Base-by-base conservation (phyloP, 768 basidiomycete species). In the Boletus tylopilopsis region DNA sequence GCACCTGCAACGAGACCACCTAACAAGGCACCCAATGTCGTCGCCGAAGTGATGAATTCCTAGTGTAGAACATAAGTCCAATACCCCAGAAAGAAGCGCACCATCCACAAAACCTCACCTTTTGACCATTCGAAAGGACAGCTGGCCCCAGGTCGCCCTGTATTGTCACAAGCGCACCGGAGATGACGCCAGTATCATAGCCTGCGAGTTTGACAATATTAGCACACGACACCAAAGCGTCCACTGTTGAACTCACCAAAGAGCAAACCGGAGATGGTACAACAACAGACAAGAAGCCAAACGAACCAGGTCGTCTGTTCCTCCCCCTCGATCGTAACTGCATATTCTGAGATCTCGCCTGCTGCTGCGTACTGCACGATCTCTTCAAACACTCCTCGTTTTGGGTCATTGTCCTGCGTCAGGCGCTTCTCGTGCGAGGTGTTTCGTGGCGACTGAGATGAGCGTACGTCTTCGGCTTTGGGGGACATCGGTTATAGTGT, bases 1-100 rank as follows among this genome's bases (percentile, higher is more conserved):
- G 82, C 70, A 11, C 88, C 88, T 4, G 84, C 85, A 7, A 70
- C 71, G 5, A 91, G 73, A 42, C 85, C 84, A n/a, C 88, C 89
- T 2, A 90, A 50, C 5, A 91, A 73, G 0, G 89, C 89, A 11
- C 86, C 87, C 23, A 90, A 73, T 0, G 88, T 91, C 1, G 88
- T 90, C 0, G 87, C 71, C 6, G 86, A 86, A 0, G 88, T 90
- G 63, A 90, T 88, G 29, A 89, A 75, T 76, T 91, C 89, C 85
- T 86, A 30, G 8, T 7, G 15, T 19, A 42, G 25, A 38, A 33
- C 16, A 30, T 10, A 4, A 37, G 38, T 23, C 8, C 18, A 13
- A 18, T 12, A 30, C n/a, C 29, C 19, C 10, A 23, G 18, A 10
- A 24, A 8, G n/a, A n/a, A n/a, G n/a, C n/a, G n/a, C 16, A 23